Evolutionary conservation across 805 yeast genomes (phyloP), one percentile per base, ranked within the genome.

Genomic region (Candida coleopterorum): DNA sequence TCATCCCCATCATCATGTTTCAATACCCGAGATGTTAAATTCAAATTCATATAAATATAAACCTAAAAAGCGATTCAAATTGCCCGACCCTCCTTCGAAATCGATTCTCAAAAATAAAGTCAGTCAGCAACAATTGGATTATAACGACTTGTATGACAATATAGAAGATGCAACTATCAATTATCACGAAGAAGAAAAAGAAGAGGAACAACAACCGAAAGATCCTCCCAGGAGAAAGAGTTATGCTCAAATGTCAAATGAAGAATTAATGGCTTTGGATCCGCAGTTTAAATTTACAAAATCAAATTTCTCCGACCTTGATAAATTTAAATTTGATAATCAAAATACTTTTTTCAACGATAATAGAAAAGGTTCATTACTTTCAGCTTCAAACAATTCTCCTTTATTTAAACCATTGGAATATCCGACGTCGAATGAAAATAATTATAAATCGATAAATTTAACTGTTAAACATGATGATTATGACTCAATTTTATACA

Each of bases 251-350:
- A 69, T 75, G 77, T 62, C 78, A 11, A 64, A 71, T 49, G 76
- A 72, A 39, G 80, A 75, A 50, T 57, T 75, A 39, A 50, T 74
- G 55, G 75, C 73, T 9, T 55, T 75, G 42, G 81, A 75, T 51
- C 69, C 74, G 2, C 80, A 75, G 45, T 75, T 62, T 49, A 40
- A 39, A n/a, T 75, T 62, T 49, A 40, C 38, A n/a, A 58, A 63
- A 38, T 58, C 68, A 16, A 56, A 60, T 40, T 52, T 59, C 2
- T 50, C 63, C 18, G 62, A 72, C 42, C 51, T 73, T 37, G 66
- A 64, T 35, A 53, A 58, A 34, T 73, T 70, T 53, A 64, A 64
- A 39, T 73, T 73, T 45, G 73, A 70, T 46, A 52, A 58, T 39
- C 64, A 62, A 41, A 53, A 50, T 25, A 60, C 64, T 6, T 56